A percentile compares a stretch with the other conserved stretches of the same genome.
These are phyloP conservation scores for Cystobasidium pallidum DNA, from an alignment of 1,284 basidiomycete species.

Conservation along the genomic window DNA sequence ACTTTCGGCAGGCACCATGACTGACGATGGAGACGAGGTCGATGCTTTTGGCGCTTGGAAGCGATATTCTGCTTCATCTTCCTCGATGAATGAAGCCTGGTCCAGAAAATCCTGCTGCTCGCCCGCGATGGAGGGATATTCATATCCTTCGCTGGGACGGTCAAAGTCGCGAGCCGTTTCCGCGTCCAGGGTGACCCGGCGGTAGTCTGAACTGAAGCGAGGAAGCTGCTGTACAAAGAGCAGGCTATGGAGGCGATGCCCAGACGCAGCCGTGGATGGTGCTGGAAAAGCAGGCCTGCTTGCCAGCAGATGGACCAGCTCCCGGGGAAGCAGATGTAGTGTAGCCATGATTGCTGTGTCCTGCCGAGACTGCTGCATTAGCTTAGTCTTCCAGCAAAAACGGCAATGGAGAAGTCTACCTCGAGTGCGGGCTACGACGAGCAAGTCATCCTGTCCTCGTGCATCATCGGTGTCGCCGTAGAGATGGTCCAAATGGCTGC, in stretches of 20 bases:
- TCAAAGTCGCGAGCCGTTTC: slow-evolving; percentile 42
- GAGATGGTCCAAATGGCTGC: background rate
- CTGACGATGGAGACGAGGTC: background rate
- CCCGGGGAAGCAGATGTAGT: slow-evolving; percentile 39
- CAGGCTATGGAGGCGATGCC: background rate
- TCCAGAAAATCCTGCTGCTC: background rate
- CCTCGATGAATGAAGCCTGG: slow-evolving; percentile 31
- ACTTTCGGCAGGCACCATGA: background rate
- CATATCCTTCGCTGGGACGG: slow-evolving; percentile 29
- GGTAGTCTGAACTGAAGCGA: slow-evolving; percentile 38
- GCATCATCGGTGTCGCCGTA: background rate
- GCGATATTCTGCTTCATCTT: slow-evolving; percentile 19
- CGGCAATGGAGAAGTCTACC: background rate
- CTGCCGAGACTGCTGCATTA: background rate
- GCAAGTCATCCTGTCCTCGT: background rate
- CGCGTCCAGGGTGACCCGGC: slow-evolving; percentile 22
- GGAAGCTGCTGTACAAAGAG: background rate
- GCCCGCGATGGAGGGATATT: slow-evolving; percentile 26
- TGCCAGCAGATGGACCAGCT: slow-evolving; percentile 35
- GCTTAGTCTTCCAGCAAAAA: background rate
- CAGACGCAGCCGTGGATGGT: background rate
- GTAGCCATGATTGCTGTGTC: slow-evolving; percentile 21
- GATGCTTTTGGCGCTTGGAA: background rate
- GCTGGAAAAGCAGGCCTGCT: slow-evolving; percentile 12
- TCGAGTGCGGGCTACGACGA: background rate